Conservation (phyloP, 345 rosid species). For the Citrus inodora region DNA sequence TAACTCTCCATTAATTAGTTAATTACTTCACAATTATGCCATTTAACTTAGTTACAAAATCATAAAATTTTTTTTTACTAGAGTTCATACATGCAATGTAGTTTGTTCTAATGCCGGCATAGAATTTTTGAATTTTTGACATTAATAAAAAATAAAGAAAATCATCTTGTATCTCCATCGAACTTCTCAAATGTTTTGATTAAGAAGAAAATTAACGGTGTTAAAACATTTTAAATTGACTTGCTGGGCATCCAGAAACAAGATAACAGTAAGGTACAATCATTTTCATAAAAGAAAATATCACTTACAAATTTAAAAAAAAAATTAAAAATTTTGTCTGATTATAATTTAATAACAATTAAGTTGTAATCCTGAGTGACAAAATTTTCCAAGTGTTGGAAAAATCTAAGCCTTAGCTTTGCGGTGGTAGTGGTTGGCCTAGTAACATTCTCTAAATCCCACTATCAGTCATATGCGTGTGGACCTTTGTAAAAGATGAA, state of each 20-base stretch:
- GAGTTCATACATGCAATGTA: no score
- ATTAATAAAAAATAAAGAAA: no score
- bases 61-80: no score
- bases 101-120: no score
- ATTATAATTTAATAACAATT: background rate
- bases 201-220: background rate
- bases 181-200: background rate
- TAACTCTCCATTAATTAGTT: background rate
- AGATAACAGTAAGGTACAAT: background rate
- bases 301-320: background rate
- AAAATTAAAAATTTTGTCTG: background rate
- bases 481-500: slow-evolving; percentile 13
- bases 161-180: no score
- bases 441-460: background rate
- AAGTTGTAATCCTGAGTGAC: background rate
- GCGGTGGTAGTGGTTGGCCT: slow-evolving; percentile 25
- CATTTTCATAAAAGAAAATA: background rate
- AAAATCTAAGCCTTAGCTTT: slow-evolving; percentile 1
- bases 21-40: no score
- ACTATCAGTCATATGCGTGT: slow-evolving; percentile 25
- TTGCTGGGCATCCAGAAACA: background rate
- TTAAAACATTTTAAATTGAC: background rate
- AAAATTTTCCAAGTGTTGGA: slow-evolving; percentile 9
- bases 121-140: no score
- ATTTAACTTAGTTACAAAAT: no score